Evolutionary conservation across 768 basidiomycete genomes (phyloP).

Genomic region (Phylloporus scabripes): DNA sequence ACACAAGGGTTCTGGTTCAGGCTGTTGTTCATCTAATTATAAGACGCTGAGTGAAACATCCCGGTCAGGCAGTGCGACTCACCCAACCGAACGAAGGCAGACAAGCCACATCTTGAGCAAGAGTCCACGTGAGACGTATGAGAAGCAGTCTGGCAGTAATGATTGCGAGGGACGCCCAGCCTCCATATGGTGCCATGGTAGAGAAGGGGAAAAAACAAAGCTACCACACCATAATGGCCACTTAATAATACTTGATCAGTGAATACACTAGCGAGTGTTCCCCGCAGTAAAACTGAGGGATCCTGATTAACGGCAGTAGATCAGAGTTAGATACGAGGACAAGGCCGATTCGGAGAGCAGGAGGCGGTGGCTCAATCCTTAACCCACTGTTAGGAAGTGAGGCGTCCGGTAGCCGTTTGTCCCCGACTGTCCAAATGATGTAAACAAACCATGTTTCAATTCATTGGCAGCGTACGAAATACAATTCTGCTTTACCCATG

Average conservation of each 20-base stretch:
- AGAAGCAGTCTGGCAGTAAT: conserved; percentile 14
- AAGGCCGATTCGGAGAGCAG: no score
- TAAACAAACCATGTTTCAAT: no score
- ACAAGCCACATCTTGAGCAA: conserved; percentile 25
- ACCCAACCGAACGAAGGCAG: conserved; percentile 25
- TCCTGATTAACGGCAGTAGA: no score
- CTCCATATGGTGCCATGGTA: conserved; percentile 6
- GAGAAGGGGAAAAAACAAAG: not conserved
- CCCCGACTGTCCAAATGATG: no score
- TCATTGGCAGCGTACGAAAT: no score
- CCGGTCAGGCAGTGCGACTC: not conserved
- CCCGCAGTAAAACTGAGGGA: no score
- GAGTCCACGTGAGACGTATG: conserved; percentile 6
- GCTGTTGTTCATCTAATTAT: conserved; percentile 36
- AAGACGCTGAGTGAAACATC: not conserved
- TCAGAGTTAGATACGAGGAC: no score
- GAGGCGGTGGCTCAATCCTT: no score
- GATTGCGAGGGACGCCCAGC: conserved; percentile 12
- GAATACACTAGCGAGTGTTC: no score
- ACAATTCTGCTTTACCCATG: no score
- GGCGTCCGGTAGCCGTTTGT: no score
- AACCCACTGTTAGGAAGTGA: no score
- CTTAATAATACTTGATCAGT: not conserved
- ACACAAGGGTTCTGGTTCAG: conserved; percentile 42
- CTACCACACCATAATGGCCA: not conserved